These are phyloP conservation scores for Eucalyptus polybractea DNA, from an alignment of 345 rosid species.

Conservation along the genomic window DNA sequence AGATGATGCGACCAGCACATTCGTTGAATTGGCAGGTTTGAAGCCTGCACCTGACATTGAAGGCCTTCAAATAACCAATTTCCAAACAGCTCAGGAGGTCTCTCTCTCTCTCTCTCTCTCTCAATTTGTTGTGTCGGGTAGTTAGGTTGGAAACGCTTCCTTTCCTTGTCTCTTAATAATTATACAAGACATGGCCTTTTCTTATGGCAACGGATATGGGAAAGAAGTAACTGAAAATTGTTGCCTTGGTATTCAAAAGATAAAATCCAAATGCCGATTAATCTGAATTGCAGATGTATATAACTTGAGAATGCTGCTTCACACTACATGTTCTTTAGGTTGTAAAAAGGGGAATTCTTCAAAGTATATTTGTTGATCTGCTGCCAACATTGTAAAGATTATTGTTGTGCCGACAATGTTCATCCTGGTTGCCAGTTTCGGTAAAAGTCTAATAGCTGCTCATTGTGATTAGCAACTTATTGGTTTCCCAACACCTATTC, in stretches of 20 bases:
- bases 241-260: neutral
- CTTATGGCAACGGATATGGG: neutral
- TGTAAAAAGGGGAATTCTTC: neutral
- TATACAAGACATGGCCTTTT: neutral
- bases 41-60: conserved; percentile 29
- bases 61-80: conserved; percentile 8
- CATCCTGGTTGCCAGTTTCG: neutral
- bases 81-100: conserved; percentile 25
- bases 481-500: neutral
- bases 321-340: neutral
- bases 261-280: neutral
- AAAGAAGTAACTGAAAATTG: neutral
- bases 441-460: neutral
- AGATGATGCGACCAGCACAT: conserved; percentile 75
- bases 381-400: neutral
- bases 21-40: conserved; percentile 20
- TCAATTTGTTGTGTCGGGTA: neutral
- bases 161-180: neutral
- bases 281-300: neutral
- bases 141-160: neutral
- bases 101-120: neutral
- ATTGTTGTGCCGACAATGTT: neutral
- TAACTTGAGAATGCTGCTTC: neutral
- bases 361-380: neutral
- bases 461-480: neutral